Percentiles rank a stretch among this genome's conserved stretches.
phyloP scores from a whole-genome alignment of 2,329 filamentous ascomycete genomes.

The Paecilomyces niveus region DNA sequence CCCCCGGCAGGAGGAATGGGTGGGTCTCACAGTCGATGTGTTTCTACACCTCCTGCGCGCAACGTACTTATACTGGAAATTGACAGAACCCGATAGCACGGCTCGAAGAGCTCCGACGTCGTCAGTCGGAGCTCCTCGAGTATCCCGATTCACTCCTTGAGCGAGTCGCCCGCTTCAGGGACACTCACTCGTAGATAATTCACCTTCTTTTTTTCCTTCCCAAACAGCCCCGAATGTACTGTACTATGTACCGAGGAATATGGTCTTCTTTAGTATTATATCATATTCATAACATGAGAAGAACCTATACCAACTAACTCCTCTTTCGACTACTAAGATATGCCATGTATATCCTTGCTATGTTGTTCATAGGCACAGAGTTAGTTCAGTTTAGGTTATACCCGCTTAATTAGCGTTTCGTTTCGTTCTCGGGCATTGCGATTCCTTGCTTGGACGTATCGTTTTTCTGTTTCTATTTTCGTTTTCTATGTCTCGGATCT shows the following conservation, averaged over 20 bases:
- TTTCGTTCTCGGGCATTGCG: background rate
- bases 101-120: slow-evolving; percentile 62
- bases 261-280: no score
- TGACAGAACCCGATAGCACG: slow-evolving; percentile 62
- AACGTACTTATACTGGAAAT: slow-evolving; percentile 40
- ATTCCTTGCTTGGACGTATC: background rate
- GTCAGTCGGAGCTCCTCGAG: slow-evolving; percentile 58
- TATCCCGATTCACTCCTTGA: slow-evolving; percentile 23
- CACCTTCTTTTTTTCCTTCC: background rate
- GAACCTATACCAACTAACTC: no score
- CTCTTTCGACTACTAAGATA: background rate
- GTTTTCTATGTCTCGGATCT: background rate
- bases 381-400: background rate
- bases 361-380: background rate
- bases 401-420: background rate
- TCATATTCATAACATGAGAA: no score
- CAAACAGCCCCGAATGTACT: background rate
- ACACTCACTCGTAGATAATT: background rate
- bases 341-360: background rate
- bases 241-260: background rate
- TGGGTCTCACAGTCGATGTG: slow-evolving; percentile 58
- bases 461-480: background rate
- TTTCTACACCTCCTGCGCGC: slow-evolving; percentile 36
- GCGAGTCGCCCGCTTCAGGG: background rate
- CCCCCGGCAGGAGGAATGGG: slow-evolving; percentile 84